Conservation (phyloP, 164 flowering plant genomes). For the Malania oleifera region DNA sequence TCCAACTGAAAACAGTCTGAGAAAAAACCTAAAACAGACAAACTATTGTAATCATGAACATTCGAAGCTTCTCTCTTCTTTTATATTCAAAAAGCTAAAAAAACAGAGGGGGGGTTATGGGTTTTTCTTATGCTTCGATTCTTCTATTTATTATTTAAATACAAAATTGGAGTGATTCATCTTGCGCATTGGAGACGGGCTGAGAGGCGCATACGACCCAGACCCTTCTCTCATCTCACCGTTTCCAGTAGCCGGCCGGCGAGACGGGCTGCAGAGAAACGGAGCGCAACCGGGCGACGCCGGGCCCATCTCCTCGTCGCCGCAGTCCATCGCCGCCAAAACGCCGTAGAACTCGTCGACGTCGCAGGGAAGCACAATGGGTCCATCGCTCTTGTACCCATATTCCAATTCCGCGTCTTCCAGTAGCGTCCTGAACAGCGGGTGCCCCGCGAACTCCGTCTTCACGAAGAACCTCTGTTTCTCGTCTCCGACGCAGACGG, state of each 20-base stretch:
- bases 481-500: slow-evolving; percentile 40
- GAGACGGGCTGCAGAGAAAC: slow-evolving; percentile 11
- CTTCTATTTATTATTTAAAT: too few species aligned
- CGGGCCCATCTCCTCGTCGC: slow-evolving; percentile 12
- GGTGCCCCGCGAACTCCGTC: slow-evolving; percentile 33
- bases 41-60: too few species aligned
- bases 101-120: too few species aligned
- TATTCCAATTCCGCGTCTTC: slow-evolving; percentile 47
- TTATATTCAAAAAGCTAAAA: too few species aligned
- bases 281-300: slow-evolving; percentile 10
- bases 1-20: too few species aligned
- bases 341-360: slow-evolving; percentile 31
- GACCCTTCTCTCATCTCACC: neutral
- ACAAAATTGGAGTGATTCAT: slow-evolving; percentile 10
- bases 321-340: slow-evolving; percentile 21
- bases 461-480: slow-evolving; percentile 36
- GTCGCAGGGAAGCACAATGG: slow-evolving; percentile 33
- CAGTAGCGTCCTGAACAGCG: slow-evolving; percentile 36
- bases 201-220: neutral
- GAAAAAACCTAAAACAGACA: too few species aligned
- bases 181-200: slow-evolving; percentile 4
- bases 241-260: too few species aligned
- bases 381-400: slow-evolving; percentile 34
- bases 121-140: too few species aligned
- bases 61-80: too few species aligned